Conservation (phyloP, 148 eudicot species). For the Cornus controversa region DNA sequence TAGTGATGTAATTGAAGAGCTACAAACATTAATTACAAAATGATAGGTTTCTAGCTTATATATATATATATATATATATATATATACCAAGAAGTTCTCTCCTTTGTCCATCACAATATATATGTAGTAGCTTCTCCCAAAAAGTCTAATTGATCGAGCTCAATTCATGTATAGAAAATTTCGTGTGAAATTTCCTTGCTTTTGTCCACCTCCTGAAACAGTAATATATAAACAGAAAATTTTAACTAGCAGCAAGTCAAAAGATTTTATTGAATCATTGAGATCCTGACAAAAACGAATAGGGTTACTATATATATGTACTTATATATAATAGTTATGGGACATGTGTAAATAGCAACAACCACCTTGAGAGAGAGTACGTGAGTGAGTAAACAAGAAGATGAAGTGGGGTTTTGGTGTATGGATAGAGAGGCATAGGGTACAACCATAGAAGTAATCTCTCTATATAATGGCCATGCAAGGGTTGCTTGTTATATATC, state of each 20-base stretch:
- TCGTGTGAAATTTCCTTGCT: conserved; percentile 4
- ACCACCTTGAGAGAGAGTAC: too few relatives aligned
- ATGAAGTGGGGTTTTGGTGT: conserved; percentile 1
- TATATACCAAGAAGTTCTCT: conserved; percentile 53
- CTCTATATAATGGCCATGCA: conserved; percentile 23
- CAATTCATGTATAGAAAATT: conserved; percentile 26
- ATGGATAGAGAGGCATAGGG: neutral
- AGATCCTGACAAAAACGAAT: neutral
- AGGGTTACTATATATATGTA: neutral
- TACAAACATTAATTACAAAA: conserved; percentile 3
- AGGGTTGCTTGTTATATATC: conserved; percentile 9
- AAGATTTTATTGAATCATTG: neutral
- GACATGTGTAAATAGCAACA: neutral
- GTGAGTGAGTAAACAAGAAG: neutral
- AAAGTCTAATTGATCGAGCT: conserved; percentile 22
- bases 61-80: too few relatives aligned
- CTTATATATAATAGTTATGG: neutral
- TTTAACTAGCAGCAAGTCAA: neutral
- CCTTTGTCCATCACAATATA: conserved; percentile 54
- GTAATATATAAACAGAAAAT: neutral
- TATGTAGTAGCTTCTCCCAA: conserved; percentile 22
- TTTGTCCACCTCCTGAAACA: conserved; percentile 22
- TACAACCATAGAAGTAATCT: conserved; percentile 6
- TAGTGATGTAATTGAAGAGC: conserved; percentile 8
- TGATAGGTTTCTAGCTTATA: conserved; percentile 7